Conservation (phyloP, 768 basidiomycete genomes). For the Cyathus striatus region DNA sequence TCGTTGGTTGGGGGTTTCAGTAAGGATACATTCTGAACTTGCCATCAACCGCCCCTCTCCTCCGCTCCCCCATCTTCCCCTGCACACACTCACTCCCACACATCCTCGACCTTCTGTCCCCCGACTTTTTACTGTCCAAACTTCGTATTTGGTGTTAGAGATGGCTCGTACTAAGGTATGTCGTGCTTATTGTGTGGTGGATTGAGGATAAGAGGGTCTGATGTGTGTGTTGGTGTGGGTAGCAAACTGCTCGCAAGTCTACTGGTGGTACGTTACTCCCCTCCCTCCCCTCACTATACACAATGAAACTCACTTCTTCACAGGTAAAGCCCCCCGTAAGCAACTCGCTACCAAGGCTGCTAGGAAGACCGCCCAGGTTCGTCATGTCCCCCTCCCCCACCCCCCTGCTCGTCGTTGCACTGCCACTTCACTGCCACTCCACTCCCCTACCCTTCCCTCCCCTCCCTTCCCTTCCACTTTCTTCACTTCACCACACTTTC, state of each 20-base stretch:
- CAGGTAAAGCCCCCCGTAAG: constrained; percentile 88
- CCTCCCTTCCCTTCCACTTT: constrained; percentile 2
- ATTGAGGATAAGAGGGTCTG: not conserved
- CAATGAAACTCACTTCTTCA: constrained; percentile 17
- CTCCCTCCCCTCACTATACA: constrained; percentile 10
- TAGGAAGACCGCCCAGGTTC: constrained; percentile 77
- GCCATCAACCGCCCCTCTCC: constrained; percentile 20
- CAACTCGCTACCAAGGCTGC: constrained; percentile 96
- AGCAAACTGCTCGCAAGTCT: constrained; percentile 99
- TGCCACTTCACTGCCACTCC: constrained; percentile 2
- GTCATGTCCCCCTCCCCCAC: constrained; percentile 11
- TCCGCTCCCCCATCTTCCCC: constrained; percentile 30
- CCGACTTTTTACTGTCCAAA: not conserved
- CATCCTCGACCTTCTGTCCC: not conserved
- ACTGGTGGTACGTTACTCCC: constrained; percentile 73
- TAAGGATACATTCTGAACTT: constrained; percentile 24
- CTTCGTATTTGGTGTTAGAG: too few relatives aligned
- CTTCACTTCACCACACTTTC: constrained; percentile 7
- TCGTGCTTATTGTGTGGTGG: constrained; percentile 3
- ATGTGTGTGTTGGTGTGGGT: constrained; percentile 23
- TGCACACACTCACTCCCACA: constrained; percentile 10
- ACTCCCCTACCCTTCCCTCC: constrained; percentile 6
- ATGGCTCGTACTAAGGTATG: constrained; percentile 90
- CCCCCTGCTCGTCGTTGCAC: not conserved
- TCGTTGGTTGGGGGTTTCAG: constrained; percentile 30